Evolutionary conservation across 805 yeast species (phyloP), one percentile per base, ranked within the genome.

Genomic region (Lipomyces anomalus): DNA sequence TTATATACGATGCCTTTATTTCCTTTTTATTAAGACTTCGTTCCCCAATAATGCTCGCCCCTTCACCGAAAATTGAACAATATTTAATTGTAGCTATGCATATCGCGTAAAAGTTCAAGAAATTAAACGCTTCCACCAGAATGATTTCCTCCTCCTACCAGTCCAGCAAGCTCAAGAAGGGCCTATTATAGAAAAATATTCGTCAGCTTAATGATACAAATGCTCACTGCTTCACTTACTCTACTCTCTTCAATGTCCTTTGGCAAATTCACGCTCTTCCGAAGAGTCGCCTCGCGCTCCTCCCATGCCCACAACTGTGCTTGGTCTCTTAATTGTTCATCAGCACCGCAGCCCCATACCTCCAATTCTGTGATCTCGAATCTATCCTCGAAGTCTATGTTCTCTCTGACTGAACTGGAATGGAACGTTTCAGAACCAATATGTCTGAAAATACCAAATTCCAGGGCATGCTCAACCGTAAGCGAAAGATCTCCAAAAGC

Each of bases 311-410:
- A 84, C 48, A 75, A 75, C 57, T 75, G 77, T 38, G 73, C 69
- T 64, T 89, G 96, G 50, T 82, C 89, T 24, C 75, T 81, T 38
- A 88, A 66, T 54, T 86, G 95, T 48, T 80, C 77, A 6, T 75
- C 78, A 5, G 85, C 78, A 1, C 97, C 97, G 46, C 87, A 75
- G 0, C 97, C 97, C 89, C 92, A 84, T 0, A 88, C 95, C 60
- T 89, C 96, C 22, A 89, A 67, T 53, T 83, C 89, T 4, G 80
- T 76, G 5, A 90, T 76, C 44, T 73, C 61, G 57, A 90, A 78
- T 40, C 86, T 67, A 48, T 82, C 80, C 60, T 90, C 97, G 57
- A 69, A 83, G 38, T 67, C 74, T 2, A 37, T 20, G 53, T 64
- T 22, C 16, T 47, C 44, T 1, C 53, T 63, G 66, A 53, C 53